Evolutionary conservation across 176 grass and related monocot genomes (phyloP).

Genomic region (Lolium multiflorum): DNA sequence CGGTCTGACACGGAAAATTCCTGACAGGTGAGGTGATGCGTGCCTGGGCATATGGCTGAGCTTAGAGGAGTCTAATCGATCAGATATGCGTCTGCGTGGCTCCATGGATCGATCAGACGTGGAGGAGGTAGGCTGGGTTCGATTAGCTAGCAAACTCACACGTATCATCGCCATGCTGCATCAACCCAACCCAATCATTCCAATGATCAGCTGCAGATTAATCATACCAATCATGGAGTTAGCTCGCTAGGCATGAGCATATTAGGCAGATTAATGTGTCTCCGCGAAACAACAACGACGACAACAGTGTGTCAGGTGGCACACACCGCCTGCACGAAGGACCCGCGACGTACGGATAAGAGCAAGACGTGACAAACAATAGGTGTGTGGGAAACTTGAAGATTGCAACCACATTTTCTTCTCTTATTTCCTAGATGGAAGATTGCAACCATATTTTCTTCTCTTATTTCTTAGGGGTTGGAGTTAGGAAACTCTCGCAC

Average conservation of each 20-base stretch:
- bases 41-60: neutral
- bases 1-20: neutral
- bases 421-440: too few species aligned
- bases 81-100: neutral
- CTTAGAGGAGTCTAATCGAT: neutral
- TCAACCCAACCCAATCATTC: neutral
- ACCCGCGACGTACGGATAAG: neutral
- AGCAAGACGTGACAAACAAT: neutral
- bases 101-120: neutral
- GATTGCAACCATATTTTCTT: too few species aligned
- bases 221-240: constrained; percentile 10
- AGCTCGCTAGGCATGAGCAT: neutral
- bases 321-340: too few species aligned
- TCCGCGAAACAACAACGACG: neutral
- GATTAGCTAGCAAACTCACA: constrained; percentile 13
- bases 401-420: too few species aligned
- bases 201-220: constrained; percentile 1
- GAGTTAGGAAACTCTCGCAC: too few species aligned
- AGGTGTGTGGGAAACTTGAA: too few species aligned
- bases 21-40: constrained; percentile 16
- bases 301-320: neutral
- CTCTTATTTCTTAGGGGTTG: too few species aligned
- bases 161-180: neutral
- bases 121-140: neutral
- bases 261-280: neutral